Evolutionary conservation across 306 rosid genomes (phyloP).

Genomic region (Oemleria cerasiformis): DNA sequence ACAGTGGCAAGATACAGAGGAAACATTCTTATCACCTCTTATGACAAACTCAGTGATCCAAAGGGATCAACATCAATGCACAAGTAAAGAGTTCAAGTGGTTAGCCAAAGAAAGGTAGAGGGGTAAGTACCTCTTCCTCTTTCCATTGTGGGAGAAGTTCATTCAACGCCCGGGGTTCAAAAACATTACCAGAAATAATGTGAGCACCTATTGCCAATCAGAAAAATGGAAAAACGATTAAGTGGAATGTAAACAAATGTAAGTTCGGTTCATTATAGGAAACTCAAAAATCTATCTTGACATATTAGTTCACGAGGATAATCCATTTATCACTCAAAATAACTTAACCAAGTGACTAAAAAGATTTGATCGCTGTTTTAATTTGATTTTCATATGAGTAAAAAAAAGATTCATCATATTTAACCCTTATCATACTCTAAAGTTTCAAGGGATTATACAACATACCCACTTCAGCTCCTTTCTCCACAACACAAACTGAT

Average conservation of each 20-base stretch:
- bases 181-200: constrained; percentile 86
- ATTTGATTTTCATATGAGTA: neutral
- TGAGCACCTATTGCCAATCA: constrained; percentile 65
- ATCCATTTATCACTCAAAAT: neutral
- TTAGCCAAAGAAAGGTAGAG: neutral
- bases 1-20: neutral
- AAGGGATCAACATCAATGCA: constrained; percentile 9
- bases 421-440: neutral
- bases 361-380: neutral
- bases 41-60: neutral
- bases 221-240: neutral
- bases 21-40: neutral
- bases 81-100: neutral
- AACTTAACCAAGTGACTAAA: neutral
- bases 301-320: neutral
- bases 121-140: constrained; percentile 58
- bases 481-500: constrained; percentile 88
- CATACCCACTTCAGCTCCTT: constrained; percentile 93
- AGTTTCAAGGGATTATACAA: neutral
- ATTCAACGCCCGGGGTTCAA: constrained; percentile 84
- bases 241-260: neutral
- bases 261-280: neutral
- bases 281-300: neutral
- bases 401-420: neutral
- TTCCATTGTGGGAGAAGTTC: constrained; percentile 90